Evolutionary conservation across 495 filamentous ascomycete genomes (phyloP), one percentile per base, ranked within the genome.

Genomic region (Hypoxylon crocopeplum): DNA sequence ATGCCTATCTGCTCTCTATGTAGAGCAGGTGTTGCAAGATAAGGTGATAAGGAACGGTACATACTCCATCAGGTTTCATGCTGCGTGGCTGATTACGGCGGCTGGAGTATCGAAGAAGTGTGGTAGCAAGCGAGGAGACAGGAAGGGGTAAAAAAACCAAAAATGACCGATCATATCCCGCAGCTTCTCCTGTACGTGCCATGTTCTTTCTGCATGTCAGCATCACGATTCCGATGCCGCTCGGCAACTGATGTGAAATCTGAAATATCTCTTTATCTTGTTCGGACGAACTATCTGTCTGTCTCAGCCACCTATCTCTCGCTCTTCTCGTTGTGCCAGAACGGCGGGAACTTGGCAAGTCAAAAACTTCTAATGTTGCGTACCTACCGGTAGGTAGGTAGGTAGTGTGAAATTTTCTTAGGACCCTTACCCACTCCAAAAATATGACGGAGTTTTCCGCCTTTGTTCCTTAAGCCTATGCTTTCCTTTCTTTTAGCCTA

Each of bases 141-240:
- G 25, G 45, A 5, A 38, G 15, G 34, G 32, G 49, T 19, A 21
- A 21, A 8, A 45, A 30, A 52, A 7, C n/a, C 48, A 54, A 17
- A 53, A 27, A 32, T 49, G 60, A 64, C 32, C 11, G 16, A 48
- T 58, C 42, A 54, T 30, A 58, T 64, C 37, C 33, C 34, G 27
- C 33, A 15, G 19, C n/a, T 27, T 24, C 29, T 21, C 1, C 13
- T 20, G 17, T 30, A 29, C 17, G 13, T 22, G 42, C 47, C 17
- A 16, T 17, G 15, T 16, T 30, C 54, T 58, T 12, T 32, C 54
- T 64, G 48, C 60, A 54, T 58, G 60, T 56, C 38, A 62, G 32
- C 51, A 49, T 49, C 37, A 39, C 54, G 17, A 32, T 54, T 58
- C 60, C 60, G 60, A 64, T 64, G 44, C 60, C 60, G 60, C 60